Evolutionary conservation across 352 stramenopile genomes (phyloP).

Genomic region (Plasmopara viticola): DNA sequence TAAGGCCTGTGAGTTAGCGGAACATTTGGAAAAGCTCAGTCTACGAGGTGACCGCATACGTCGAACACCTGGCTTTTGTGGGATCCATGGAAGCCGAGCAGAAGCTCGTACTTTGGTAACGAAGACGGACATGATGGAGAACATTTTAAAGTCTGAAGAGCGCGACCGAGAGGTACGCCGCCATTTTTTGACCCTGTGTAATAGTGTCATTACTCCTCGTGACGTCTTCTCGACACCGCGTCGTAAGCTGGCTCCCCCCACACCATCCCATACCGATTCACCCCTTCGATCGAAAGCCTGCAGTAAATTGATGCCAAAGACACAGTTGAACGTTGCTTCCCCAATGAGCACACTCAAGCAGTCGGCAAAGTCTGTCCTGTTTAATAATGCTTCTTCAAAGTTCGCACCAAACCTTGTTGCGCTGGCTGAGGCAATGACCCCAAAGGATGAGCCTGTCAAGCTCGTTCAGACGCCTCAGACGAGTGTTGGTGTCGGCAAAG

Average conservation of each 20-base stretch:
- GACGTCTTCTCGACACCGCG: slow-evolving; percentile 44
- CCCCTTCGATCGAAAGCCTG: slow-evolving; percentile 38
- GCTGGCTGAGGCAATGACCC: slow-evolving; percentile 48
- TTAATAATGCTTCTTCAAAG: slow-evolving; percentile 50
- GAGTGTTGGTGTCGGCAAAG: slow-evolving; percentile 27
- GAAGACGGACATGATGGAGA: slow-evolving; percentile 44
- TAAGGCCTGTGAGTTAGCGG: slow-evolving; percentile 41
- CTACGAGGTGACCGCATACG: slow-evolving; percentile 25
- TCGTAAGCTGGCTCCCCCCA: slow-evolving; percentile 26
- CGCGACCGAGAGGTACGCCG: slow-evolving; percentile 41
- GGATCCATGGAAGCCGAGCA: slow-evolving; percentile 11
- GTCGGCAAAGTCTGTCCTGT: slow-evolving; percentile 37
- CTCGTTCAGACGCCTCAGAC: slow-evolving; percentile 44
- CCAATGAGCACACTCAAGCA: slow-evolving; percentile 48
- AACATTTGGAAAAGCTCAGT: slow-evolving; percentile 48
- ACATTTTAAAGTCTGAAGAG: slow-evolving; percentile 36
- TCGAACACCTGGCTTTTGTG: slow-evolving; percentile 19
- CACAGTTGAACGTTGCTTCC: slow-evolving; percentile 60
- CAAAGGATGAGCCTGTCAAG: slow-evolving; percentile 44
- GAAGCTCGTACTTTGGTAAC: slow-evolving; percentile 18
- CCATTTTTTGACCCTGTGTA: slow-evolving; percentile 53
- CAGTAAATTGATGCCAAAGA: slow-evolving; percentile 66
- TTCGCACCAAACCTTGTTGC: slow-evolving; percentile 53
- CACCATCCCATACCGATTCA: slow-evolving; percentile 25
- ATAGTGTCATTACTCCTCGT: slow-evolving; percentile 50